These are phyloP conservation scores for Escallonia herrerae DNA, from an alignment of 129 eudicot species.

Conservation along the genomic window DNA sequence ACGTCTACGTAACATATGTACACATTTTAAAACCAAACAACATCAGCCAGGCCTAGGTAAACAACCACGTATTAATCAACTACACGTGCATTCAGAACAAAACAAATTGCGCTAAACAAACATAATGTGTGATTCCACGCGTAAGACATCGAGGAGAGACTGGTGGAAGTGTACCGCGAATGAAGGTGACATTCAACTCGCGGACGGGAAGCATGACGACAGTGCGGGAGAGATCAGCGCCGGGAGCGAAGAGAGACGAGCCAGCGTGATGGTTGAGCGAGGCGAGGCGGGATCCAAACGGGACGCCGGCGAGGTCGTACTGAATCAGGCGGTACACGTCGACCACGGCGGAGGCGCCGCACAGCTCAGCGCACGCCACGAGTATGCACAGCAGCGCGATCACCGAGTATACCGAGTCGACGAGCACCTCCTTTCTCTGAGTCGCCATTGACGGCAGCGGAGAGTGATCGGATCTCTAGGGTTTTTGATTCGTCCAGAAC, in stretches of 20 bases:
- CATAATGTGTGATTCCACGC: no score
- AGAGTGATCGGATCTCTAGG: background rate
- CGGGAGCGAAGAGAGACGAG: slow-evolving; percentile 53
- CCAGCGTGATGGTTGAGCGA: slow-evolving; percentile 87
- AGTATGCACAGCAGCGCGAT: slow-evolving; percentile 47
- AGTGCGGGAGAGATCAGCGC: slow-evolving; percentile 79
- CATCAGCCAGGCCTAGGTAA: no score
- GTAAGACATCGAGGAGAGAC: background rate
- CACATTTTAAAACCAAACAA: no score
- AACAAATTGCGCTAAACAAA: no score
- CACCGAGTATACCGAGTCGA: slow-evolving; percentile 41
- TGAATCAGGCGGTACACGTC: slow-evolving; percentile 92
- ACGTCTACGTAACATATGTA: no score
- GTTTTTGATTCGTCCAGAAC: background rate
- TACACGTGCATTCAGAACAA: no score
- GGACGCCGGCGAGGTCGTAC: slow-evolving; percentile 88
- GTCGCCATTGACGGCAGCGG: slow-evolving; percentile 29
- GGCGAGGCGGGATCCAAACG: slow-evolving; percentile 87
- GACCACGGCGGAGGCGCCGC: slow-evolving; percentile 87
- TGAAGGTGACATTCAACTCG: slow-evolving; percentile 56
- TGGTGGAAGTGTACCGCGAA: slow-evolving; percentile 40
- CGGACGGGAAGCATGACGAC: slow-evolving; percentile 72
- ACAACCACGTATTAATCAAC: no score
- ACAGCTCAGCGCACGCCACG: slow-evolving; percentile 77
- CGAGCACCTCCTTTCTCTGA: slow-evolving; percentile 14